Evolutionary conservation across 345 rosid species (phyloP).

Genomic region (Turnera subulata): DNA sequence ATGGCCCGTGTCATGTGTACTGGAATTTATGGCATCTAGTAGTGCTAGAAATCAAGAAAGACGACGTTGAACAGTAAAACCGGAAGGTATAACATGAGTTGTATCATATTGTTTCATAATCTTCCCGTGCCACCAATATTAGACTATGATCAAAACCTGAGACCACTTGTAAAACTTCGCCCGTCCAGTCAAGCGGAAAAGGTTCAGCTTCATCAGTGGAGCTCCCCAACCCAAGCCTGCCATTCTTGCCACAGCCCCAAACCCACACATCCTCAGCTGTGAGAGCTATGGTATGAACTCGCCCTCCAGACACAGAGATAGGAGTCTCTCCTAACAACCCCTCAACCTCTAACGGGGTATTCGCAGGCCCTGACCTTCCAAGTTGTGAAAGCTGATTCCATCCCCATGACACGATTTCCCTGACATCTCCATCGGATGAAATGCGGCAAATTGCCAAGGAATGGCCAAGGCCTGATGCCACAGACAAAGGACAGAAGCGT

Average conservation of each 20-base stretch:
- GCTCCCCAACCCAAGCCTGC: conserved; percentile 84
- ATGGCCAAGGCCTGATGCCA: conserved; percentile 90
- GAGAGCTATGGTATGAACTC: conserved; percentile 66
- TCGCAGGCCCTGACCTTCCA: conserved; percentile 61
- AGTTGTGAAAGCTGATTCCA: conserved; percentile 83
- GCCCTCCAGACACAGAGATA: conserved; percentile 58
- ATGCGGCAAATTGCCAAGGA: conserved; percentile 60
- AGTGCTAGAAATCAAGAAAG: neutral
- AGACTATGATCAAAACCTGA: conserved; percentile 84
- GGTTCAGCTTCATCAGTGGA: conserved; percentile 69
- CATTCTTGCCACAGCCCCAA: conserved; percentile 86
- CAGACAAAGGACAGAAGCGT: conserved; percentile 25
- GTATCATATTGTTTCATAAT: neutral
- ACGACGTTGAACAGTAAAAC: neutral
- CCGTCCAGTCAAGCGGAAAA: conserved; percentile 55
- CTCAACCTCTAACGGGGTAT: conserved; percentile 41
- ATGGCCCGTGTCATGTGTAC: no score
- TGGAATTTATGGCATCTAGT: no score
- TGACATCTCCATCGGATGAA: conserved; percentile 20
- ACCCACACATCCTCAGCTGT: conserved; percentile 67
- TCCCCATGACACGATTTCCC: conserved; percentile 67
- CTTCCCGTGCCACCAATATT: conserved; percentile 42
- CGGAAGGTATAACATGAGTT: neutral
- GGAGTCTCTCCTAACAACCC: conserved; percentile 50
- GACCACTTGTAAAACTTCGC: conserved; percentile 51